Base-by-base conservation (phyloP, 169 alveolate genomes). In the Plasmodium billcollinsi region DNA sequence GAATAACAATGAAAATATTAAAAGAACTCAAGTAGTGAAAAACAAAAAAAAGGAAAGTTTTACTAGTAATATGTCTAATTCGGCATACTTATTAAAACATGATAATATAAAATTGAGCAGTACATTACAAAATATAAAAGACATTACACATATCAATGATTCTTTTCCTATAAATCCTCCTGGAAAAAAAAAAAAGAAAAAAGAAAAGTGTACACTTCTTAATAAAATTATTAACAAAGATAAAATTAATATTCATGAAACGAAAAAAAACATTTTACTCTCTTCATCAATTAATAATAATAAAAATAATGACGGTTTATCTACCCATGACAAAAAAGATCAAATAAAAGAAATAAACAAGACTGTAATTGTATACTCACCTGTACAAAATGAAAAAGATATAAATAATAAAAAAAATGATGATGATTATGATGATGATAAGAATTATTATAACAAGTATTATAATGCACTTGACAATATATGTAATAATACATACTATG, bases 121-220 rank as follows among this genome's bases (percentile, higher is more conserved):
- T 6, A 70, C 12, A 1, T 20, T 56, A 15, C 4, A n/a, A 56
- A 6, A 73, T 45, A 50, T 52, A 43, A 39, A 26, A 54, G 20
- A 70, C 7, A 20, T 54, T n/a, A 11, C 54, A 4, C 24, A 56
- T 20, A 59, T 11, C 24, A 24, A 65, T 49, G 24, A 65, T 54
- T 65, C 11, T 15, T 0, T 58, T 24, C 69, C 47, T 49, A 65
- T 63, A 56, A 14, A 56, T 2, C 47, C 89, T 12, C 89, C 89
- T 11, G 74, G 74, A 45, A 73, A 73, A n/a, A 76, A 74, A 74
- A 74, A 76, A 49, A 76, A 76, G 52, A 62, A 75, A 65, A 43
- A 54, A 76, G 72, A 65, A 39, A 76, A 76, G 49, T 47, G 78
- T 49, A 66, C 76, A 15, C 24, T 76, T 58, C 63, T 76, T 33